Evolutionary conservation across 805 yeast genomes (phyloP), one percentile per base, ranked within the genome.

Genomic region (Nakazawaea wyomingensis): DNA sequence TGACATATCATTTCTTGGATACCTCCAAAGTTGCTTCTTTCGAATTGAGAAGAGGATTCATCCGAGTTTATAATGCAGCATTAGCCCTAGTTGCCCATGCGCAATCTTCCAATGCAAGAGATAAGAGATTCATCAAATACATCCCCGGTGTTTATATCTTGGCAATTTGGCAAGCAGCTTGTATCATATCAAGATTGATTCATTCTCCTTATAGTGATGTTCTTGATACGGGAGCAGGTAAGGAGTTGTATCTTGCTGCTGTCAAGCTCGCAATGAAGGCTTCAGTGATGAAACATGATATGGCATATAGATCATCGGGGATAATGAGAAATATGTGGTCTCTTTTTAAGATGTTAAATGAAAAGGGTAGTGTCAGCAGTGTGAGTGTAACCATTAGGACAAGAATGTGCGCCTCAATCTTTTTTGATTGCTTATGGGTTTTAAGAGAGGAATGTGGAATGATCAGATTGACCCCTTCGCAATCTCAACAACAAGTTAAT

Each of bases 261-360:
- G 78, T 85, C 18, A 68, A 74, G 16, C 62, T 85, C 36, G 80
- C 93, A 1, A 74, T 80, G 45, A 79, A 79, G 47, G 95, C 96
- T 0, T 87, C 96, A 0, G 82, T 91, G 22, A 68, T 87, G 53
- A 88, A 88, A 54, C 93, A 90, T 62, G 99, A 91, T 57, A 81
- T 93, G 71, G 87, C 97, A 0, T 87, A 86, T 59, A 74, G 98
- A 50, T 85, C 96, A 0, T 81, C 95, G 36, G 96, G 96, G 7
- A 88, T 93, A 46, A 87, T 93, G 93, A 76, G 85, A 54, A 89
- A 89, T 56, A 82, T 89, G 69, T 91, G 99, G 99, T 86, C 84
- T 47, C 69, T 89, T 46, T 85, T 85, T 61, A 76, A 82, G 39
- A 72, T 82, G 4, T 65, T 89, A 51, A 76, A 80, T 49, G 81